Evolutionary conservation across 169 alveolate genomes (phyloP), one percentile per base, ranked within the genome.

Genomic region (Cyclospora cayetanensis): DNA sequence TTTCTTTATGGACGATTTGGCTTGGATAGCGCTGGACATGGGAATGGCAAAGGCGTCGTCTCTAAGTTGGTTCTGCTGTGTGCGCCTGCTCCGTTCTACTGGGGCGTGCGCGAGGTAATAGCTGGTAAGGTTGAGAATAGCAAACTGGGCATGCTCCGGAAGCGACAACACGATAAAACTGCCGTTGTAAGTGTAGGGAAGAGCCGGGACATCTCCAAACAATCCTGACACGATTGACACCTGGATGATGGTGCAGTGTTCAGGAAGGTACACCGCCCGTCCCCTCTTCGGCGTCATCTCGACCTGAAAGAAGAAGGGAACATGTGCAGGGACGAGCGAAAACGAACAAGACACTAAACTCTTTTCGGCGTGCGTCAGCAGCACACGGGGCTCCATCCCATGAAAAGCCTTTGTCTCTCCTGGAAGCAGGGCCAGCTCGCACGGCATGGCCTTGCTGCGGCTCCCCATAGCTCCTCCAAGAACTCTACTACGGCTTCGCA

Each of bases 111-210:
- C 95, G 68, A 96, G 95, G 43, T 52, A 94, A 66, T 91, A 93
- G 60, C 92, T 91, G 52, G 97, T 96, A 25, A 95, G 94, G 91
- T 96, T 96, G 41, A 95, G 91, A 34, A 96, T 94, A 70, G 95
- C 96, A 77, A 94, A 95, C 88, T 95, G 95, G 63, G 98, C 96
- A 79, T 95, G 80, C 37, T 87, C 87, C 0, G 98, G 97, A 31
- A 95, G 63, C 42, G 96, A 94, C 27, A 96, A 95, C 29, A 95
- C 95, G 74, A 93, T 91, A 82, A 95, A 96, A 66, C 92, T 94
- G 15, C 98, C 98, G 86, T 96, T 96, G 90, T 94, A 95, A 43
- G 95, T 93, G 88, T 95, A 96, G 5, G 98, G 98, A 65, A 96
- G 76, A 65, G 95, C 94, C 18, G 95, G 93, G 27, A 94, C 95